phyloP scores from a whole-genome alignment of 768 basidiomycete species.

The Lactarius quietus region DNA sequence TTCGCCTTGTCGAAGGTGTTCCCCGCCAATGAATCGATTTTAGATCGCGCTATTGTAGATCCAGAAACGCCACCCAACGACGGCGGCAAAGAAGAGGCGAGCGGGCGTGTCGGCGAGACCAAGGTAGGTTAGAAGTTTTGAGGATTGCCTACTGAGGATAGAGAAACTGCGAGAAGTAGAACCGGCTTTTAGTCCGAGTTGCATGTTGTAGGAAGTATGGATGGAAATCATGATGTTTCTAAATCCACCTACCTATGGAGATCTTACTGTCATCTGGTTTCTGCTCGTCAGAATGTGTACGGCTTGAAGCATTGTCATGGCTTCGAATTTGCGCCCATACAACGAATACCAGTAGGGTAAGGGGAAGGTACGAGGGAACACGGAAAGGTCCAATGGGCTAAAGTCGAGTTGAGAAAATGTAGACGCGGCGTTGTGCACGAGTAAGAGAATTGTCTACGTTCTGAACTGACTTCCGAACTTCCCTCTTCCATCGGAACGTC shows the following conservation, averaged over 20 bases:
- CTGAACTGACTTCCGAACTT: neutral
- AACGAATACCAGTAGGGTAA: neutral
- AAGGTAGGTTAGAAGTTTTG: neutral
- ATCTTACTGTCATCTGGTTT: neutral
- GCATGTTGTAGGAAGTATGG: too few species aligned
- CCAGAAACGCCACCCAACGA: neutral
- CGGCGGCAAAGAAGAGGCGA: neutral
- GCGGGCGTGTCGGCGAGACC: neutral
- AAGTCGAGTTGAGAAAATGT: too few species aligned
- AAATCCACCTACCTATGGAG: neutral
- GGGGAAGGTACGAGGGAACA: too few species aligned
- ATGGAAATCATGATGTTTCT: neutral
- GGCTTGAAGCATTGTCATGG: too few species aligned
- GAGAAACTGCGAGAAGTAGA: too few species aligned
- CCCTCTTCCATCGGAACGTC: neutral
- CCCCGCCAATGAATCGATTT: constrained; percentile 22
- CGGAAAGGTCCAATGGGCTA: neutral
- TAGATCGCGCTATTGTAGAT: constrained; percentile 19
- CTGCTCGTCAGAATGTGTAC: too few species aligned
- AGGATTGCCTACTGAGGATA: neutral
- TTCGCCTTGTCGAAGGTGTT: constrained; percentile 19
- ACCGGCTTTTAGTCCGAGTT: neutral
- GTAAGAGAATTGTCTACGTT: too few species aligned
- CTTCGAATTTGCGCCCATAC: neutral
- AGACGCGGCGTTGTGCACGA: neutral